A percentile compares a stretch with the other conserved stretches of the same genome.
Conservation (phyloP, 768 basidiomycete species). For the Solioccasus polychromus region DNA sequence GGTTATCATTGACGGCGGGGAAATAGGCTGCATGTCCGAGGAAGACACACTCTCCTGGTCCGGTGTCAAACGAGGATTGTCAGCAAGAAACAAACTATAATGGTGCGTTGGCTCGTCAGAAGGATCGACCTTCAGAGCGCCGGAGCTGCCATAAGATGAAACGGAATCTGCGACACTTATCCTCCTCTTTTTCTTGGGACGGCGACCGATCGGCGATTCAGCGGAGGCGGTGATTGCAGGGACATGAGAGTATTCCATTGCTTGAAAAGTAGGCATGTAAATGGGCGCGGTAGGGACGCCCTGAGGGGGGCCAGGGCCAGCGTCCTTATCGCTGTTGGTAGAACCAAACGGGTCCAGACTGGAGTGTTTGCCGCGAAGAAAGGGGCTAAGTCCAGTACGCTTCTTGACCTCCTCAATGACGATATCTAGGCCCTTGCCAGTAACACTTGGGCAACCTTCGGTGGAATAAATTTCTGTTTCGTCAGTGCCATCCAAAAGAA, state of each 20-base stretch:
- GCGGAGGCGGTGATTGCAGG: constrained; percentile 30
- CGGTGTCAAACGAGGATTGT: constrained; percentile 32
- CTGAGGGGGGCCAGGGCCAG: constrained; percentile 27
- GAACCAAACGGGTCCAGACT: constrained; percentile 49
- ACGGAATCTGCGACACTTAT: constrained; percentile 36
- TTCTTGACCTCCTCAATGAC: constrained; percentile 50
- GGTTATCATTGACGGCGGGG: constrained; percentile 28
- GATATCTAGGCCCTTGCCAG: constrained; percentile 49
- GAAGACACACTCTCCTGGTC: constrained; percentile 32
- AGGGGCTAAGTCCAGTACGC: constrained; percentile 44
- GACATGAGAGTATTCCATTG: constrained; percentile 36
- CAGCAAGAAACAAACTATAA: constrained; percentile 22
- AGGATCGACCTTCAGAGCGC: constrained; percentile 23
- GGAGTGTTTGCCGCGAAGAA: constrained; percentile 50
- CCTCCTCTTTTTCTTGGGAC: constrained; percentile 34
- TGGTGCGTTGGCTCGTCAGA: constrained; percentile 21
- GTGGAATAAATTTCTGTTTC: constrained; percentile 21
- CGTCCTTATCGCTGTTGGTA: constrained; percentile 34
- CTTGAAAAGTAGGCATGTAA: constrained; percentile 41
- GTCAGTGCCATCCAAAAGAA: constrained; percentile 28
- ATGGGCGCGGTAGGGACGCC: constrained; percentile 27
- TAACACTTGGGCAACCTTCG: constrained; percentile 39
- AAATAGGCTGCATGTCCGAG: constrained; percentile 32
- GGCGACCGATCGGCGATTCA: constrained; percentile 28
- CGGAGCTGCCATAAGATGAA: constrained; percentile 32